phyloP scores from a whole-genome alignment of 2,329 filamentous ascomycete genomes.

The Blastomyces gilchristii region DNA sequence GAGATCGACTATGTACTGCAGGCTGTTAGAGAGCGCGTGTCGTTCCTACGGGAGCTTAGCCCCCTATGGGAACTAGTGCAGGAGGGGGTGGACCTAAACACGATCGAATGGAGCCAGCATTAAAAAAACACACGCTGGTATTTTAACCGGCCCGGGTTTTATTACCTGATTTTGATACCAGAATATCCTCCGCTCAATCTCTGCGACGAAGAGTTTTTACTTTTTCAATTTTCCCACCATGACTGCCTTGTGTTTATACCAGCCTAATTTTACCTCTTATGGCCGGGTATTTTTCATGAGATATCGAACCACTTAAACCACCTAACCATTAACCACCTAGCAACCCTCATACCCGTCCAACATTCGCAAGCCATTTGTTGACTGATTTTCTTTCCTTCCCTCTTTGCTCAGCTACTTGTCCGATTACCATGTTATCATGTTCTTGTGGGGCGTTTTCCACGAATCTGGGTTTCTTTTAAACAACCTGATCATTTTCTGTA shows the following conservation, averaged over 20 bases:
- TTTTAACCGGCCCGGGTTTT: neutral
- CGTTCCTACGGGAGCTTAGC: slow-evolving; percentile 86
- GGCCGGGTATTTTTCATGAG: neutral
- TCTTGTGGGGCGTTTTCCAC: neutral
- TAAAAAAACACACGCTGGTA: slow-evolving; percentile 35
- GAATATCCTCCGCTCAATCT: neutral
- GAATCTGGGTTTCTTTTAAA: neutral
- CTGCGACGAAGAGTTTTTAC: neutral
- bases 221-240: too few relatives aligned
- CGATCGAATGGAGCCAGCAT: slow-evolving; percentile 97
- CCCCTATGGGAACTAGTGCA: slow-evolving; percentile 97
- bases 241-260: neutral
- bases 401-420: neutral
- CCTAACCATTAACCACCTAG: neutral
- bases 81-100: slow-evolving; percentile 88
- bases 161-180: neutral
- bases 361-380: neutral
- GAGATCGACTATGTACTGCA: slow-evolving; percentile 98
- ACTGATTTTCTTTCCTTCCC: neutral
- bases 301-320: neutral
- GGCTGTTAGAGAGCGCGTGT: slow-evolving; percentile 81
- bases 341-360: neutral
- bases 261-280: neutral
- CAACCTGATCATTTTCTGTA: neutral
- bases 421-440: neutral